A percentile compares a stretch with the other conserved stretches of the same genome.
These are phyloP conservation scores for Halteria grandinella DNA, from an alignment of 73 alveolate species.

Conservation along the genomic window DNA sequence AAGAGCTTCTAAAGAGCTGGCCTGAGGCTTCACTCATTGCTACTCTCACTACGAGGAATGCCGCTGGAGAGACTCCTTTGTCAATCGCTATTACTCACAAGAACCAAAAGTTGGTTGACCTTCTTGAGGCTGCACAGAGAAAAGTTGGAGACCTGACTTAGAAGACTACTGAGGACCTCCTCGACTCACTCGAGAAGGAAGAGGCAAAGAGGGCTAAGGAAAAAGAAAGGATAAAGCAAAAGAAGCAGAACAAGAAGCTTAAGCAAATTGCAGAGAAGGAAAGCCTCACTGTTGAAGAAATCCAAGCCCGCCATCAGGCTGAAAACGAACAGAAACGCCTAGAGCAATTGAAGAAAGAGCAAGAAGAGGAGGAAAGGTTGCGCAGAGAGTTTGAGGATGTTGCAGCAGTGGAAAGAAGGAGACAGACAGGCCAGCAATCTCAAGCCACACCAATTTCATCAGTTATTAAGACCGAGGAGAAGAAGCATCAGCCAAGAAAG, in stretches of 20 bases:
- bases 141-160: slow-evolving; percentile 14
- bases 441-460: no score
- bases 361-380: slow-evolving; percentile 24
- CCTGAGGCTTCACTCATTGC: no score
- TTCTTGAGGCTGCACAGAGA: background rate
- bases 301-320: background rate
- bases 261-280: slow-evolving; percentile 18
- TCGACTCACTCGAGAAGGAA: background rate
- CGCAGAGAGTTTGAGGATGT: background rate
- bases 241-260: slow-evolving; percentile 10
- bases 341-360: background rate
- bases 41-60: slow-evolving; percentile 1
- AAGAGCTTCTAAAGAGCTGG: background rate
- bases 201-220: background rate
- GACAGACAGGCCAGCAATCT: background rate
- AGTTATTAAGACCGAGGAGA: slow-evolving; percentile 5
- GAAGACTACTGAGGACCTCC: slow-evolving; percentile 4
- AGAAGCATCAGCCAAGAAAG: background rate
- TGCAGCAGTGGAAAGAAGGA: background rate
- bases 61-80: slow-evolving; percentile 42
- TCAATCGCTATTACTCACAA: slow-evolving; percentile 23
- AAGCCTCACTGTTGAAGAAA: slow-evolving; percentile 6
- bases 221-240: slow-evolving; percentile 1
- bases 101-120: background rate
- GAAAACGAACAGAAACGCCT: slow-evolving; percentile 12